Percentiles rank a stretch among this genome's conserved stretches.
These are phyloP conservation scores for Neoscytalidium dimidiatum DNA, from an alignment of 2,329 filamentous ascomycete species.

Conservation along the genomic window DNA sequence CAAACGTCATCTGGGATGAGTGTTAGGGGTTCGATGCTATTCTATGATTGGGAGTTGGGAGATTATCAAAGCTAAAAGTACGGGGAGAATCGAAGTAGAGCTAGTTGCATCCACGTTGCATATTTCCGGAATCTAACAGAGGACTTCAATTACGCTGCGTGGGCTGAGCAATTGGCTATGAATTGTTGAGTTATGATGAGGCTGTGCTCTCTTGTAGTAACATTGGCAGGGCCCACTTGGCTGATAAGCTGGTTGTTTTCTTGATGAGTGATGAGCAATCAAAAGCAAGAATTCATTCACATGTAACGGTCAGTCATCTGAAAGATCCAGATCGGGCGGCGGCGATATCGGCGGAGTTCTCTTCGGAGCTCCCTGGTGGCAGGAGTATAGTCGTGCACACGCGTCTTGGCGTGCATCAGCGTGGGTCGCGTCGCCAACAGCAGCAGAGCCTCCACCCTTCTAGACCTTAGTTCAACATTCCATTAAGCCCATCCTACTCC, in stretches of 20 bases:
- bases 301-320: not conserved
- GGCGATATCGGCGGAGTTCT: not conserved
- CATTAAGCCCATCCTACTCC: not conserved
- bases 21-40: not conserved
- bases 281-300: not conserved
- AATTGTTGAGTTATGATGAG: not conserved
- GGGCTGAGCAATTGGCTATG: not conserved
- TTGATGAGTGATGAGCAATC: not conserved
- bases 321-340: not conserved
- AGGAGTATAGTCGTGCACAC: not conserved
- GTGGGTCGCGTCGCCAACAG: not conserved
- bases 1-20: conserved; percentile 35
- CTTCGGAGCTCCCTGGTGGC: not conserved
- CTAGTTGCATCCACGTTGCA: not conserved
- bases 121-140: not conserved
- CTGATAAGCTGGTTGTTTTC: not conserved
- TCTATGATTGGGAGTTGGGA: not conserved
- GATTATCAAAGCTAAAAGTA: not conserved
- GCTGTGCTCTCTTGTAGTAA: not conserved
- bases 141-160: not conserved
- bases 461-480: not conserved
- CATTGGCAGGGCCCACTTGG: not conserved
- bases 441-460: conserved; percentile 1
- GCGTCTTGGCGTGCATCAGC: conserved; percentile 13
- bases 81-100: not conserved